Conservation (phyloP, 1,284 basidiomycete genomes). For the Xerocomus minutiporus region DNA sequence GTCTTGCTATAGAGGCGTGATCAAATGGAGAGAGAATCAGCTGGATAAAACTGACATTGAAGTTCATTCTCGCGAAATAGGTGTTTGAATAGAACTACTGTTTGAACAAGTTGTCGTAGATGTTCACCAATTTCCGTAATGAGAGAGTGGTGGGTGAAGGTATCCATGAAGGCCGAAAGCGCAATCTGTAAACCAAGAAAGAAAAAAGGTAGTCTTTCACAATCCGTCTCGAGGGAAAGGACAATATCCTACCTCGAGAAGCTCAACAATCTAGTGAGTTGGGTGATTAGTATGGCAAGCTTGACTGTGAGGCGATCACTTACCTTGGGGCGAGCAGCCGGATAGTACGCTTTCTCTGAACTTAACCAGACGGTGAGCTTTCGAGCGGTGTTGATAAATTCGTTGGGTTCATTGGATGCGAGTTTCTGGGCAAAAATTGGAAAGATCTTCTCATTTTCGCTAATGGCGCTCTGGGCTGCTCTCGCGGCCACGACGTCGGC, state of each 20-base stretch:
- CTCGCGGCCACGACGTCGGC: conserved; percentile 15
- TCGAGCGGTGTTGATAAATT: conserved; percentile 16
- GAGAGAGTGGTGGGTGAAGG: conserved; percentile 5
- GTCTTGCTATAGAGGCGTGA: conserved; percentile 14
- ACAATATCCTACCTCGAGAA: conserved; percentile 23
- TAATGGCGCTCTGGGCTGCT: conserved; percentile 18
- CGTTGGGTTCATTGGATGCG: conserved; percentile 19
- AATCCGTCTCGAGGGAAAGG: not conserved
- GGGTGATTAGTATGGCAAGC: not conserved
- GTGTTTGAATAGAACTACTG: conserved; percentile 19
- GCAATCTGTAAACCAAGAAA: conserved; percentile 20
- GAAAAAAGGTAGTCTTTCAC: not conserved
- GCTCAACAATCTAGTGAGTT: conserved; percentile 24
- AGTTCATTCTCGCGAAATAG: conserved; percentile 24
- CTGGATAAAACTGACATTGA: conserved; percentile 15
- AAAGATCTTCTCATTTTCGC: conserved; percentile 29
- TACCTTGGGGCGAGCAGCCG: conserved; percentile 28
- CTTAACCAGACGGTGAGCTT: conserved; percentile 24
- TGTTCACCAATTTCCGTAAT: conserved; percentile 6
- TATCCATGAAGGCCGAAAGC: conserved; percentile 13
- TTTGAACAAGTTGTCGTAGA: conserved; percentile 17
- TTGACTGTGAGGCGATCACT: not conserved
- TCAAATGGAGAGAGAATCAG: not conserved
- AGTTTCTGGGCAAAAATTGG: conserved; percentile 29
- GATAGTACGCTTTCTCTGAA: conserved; percentile 33